These are phyloP conservation scores for Arthrobotrys pseudoclavata DNA, from an alignment of 2,329 filamentous ascomycete genomes.

Conservation along the genomic window DNA sequence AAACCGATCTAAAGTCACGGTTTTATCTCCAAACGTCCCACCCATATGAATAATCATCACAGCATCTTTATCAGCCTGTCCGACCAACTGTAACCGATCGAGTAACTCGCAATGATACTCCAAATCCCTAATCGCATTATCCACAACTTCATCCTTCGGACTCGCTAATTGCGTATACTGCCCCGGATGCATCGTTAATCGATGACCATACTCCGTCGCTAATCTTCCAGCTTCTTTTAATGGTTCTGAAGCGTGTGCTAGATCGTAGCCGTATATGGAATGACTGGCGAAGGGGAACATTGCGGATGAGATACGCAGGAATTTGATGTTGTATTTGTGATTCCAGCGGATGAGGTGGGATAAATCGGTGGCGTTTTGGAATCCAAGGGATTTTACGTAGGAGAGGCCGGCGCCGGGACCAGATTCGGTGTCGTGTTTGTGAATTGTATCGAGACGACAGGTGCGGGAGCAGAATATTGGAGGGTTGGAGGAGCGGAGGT, in stretches of 20 bases:
- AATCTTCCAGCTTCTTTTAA: slow-evolving; percentile 82
- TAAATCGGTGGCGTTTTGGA: slow-evolving; percentile 86
- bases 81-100: slow-evolving; percentile 79
- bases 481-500: slow-evolving; percentile 83
- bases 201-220: slow-evolving; percentile 82
- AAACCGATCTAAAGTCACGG: slow-evolving; percentile 82
- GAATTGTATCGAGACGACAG: slow-evolving; percentile 88
- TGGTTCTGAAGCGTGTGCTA: slow-evolving; percentile 84
- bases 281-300: slow-evolving; percentile 98
- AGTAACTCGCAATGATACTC: slow-evolving; percentile 91
- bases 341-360: slow-evolving; percentile 92
- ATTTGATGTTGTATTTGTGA: slow-evolving; percentile 89
- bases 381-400: slow-evolving; percentile 81
- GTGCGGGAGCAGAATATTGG: slow-evolving; percentile 92
- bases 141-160: slow-evolving; percentile 81
- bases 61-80: slow-evolving; percentile 84
- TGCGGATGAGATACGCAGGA: slow-evolving; percentile 91
- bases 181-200: slow-evolving; percentile 90
- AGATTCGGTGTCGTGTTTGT: slow-evolving; percentile 77
- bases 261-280: slow-evolving; percentile 84
- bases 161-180: slow-evolving; percentile 93
- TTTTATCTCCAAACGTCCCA: slow-evolving; percentile 88
- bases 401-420: slow-evolving; percentile 68
- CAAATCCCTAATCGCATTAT: slow-evolving; percentile 82
- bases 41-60: slow-evolving; percentile 97